Evolutionary conservation across 1,284 basidiomycete genomes (phyloP).

Genomic region (Pascua guehoae): DNA sequence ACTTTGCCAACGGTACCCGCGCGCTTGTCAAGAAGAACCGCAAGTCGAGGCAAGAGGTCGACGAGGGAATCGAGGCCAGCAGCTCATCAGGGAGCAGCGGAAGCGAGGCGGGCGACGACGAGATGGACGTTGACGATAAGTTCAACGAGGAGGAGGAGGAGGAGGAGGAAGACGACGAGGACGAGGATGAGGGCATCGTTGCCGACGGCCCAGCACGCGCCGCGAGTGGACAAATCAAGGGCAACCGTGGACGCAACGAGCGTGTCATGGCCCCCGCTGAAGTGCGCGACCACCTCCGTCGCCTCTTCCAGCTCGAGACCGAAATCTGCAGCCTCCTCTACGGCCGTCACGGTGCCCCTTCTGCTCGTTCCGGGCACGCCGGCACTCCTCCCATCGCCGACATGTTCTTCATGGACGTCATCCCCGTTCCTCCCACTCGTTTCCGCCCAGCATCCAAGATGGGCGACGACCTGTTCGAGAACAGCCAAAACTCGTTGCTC

Average conservation of each 20-base stretch:
- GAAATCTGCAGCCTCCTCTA: conserved; percentile 82
- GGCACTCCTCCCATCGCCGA: conserved; percentile 58
- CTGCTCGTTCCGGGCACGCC: conserved; percentile 14
- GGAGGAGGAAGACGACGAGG: conserved; percentile 54
- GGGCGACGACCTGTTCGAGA: conserved; percentile 91
- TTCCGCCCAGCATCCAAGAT: conserved; percentile 92
- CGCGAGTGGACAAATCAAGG: conserved; percentile 74
- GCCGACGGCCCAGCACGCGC: conserved; percentile 56
- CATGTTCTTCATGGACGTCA: conserved; percentile 94
- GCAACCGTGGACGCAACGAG: conserved; percentile 72
- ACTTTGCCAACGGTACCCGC: conserved; percentile 46
- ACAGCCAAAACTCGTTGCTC: conserved; percentile 94
- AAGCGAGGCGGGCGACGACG: conserved; percentile 55
- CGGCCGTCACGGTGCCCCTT: conserved; percentile 83
- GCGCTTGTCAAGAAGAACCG: conserved; percentile 48
- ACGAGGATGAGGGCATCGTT: conserved; percentile 35
- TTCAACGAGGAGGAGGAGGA: conserved; percentile 53
- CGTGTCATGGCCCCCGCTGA: conserved; percentile 86
- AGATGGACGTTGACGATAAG: conserved; percentile 27
- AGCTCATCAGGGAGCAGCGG: conserved; percentile 44
- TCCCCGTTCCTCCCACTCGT: conserved; percentile 88
- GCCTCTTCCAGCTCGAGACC: conserved; percentile 79
- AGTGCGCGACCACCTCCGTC: conserved; percentile 86
- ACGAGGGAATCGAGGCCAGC: conserved; percentile 43
- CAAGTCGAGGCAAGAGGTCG: conserved; percentile 39